Conservation (phyloP, 1,284 basidiomycete genomes). For the Trichosporon sp. region DNA sequence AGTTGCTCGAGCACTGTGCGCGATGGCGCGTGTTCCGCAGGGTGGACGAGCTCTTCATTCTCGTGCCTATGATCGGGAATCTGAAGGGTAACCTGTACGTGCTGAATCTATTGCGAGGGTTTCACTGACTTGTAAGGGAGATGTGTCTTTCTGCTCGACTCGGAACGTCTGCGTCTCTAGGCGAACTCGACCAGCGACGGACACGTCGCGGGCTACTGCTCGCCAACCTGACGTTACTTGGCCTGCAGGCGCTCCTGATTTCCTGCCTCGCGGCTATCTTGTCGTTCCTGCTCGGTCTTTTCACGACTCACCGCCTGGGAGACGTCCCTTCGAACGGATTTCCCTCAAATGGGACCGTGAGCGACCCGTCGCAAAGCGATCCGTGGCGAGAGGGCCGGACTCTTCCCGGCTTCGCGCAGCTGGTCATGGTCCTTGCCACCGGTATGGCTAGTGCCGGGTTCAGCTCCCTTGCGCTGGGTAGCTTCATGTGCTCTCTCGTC, state of each 20-base stretch:
- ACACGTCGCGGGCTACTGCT: constrained; percentile 70
- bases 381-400: constrained; percentile 55
- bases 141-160: constrained; percentile 54
- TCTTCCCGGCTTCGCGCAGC: constrained; percentile 57
- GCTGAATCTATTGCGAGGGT: not conserved
- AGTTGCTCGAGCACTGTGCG: constrained; percentile 81
- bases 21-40: constrained; percentile 86
- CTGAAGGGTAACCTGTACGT: constrained; percentile 96
- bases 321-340: constrained; percentile 35
- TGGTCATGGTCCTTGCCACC: constrained; percentile 83
- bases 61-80: constrained; percentile 90
- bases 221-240: constrained; percentile 83
- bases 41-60: constrained; percentile 94
- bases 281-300: constrained; percentile 71
- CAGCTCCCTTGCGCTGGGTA: constrained; percentile 78
- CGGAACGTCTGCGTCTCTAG: constrained; percentile 66
- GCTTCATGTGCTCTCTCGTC: constrained; percentile 88
- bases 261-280: constrained; percentile 82
- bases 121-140: constrained; percentile 51
- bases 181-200: constrained; percentile 76
- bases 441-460: constrained; percentile 85
- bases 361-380: constrained; percentile 29
- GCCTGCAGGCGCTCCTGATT: constrained; percentile 90
- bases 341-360: constrained; percentile 26
- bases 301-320: constrained; percentile 61